A percentile compares a stretch with the other conserved stretches of the same genome.
Evolutionary conservation across 139 green algal genomes (phyloP).

Genomic region (Penium margaritaceum): DNA sequence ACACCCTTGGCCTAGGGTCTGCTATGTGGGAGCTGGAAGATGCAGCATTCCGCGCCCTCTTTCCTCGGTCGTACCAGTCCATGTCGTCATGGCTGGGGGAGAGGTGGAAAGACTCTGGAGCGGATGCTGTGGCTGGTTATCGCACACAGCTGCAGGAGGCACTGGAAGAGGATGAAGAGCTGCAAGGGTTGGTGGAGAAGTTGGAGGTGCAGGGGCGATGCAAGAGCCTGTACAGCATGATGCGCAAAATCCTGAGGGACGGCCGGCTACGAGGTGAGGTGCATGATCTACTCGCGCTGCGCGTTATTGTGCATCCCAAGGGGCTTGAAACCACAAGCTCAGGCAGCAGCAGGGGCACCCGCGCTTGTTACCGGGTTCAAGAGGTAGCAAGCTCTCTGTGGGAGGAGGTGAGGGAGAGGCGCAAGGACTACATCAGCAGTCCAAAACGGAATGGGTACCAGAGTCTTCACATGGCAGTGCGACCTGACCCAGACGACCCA

Average conservation of each 20-base stretch:
- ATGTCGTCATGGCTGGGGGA: slow-evolving; percentile 62
- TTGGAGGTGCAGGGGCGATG: slow-evolving; percentile 54
- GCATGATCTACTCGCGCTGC: slow-evolving; percentile 82
- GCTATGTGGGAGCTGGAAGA: slow-evolving; percentile 50
- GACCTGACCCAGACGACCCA: background rate
- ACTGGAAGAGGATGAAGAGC: slow-evolving; percentile 48
- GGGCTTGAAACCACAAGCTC: no score
- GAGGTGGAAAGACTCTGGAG: slow-evolving; percentile 45
- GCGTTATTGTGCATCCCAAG: slow-evolving; percentile 64
- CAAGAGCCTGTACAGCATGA: slow-evolving; percentile 81
- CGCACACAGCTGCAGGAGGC: slow-evolving; percentile 54
- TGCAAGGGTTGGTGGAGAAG: slow-evolving; percentile 15
- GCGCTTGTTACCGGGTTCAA: slow-evolving; percentile 70
- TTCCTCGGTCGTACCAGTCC: slow-evolving; percentile 67
- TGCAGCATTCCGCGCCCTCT: slow-evolving; percentile 62
- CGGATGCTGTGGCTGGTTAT: slow-evolving; percentile 52
- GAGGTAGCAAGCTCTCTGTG: slow-evolving; percentile 63
- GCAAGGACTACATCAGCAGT: slow-evolving; percentile 79
- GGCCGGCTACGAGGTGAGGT: slow-evolving; percentile 63
- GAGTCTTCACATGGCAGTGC: slow-evolving; percentile 72
- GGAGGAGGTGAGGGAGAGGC: slow-evolving; percentile 53
- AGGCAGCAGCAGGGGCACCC: slow-evolving; percentile 24
- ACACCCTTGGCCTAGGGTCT: slow-evolving; percentile 27
- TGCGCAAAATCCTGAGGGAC: slow-evolving; percentile 84
- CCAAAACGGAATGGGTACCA: slow-evolving; percentile 88